A percentile compares a stretch with the other conserved stretches of the same genome.
phyloP scores from a whole-genome alignment of 2,329 filamentous ascomycete genomes.

The Colletotrichum sidae region DNA sequence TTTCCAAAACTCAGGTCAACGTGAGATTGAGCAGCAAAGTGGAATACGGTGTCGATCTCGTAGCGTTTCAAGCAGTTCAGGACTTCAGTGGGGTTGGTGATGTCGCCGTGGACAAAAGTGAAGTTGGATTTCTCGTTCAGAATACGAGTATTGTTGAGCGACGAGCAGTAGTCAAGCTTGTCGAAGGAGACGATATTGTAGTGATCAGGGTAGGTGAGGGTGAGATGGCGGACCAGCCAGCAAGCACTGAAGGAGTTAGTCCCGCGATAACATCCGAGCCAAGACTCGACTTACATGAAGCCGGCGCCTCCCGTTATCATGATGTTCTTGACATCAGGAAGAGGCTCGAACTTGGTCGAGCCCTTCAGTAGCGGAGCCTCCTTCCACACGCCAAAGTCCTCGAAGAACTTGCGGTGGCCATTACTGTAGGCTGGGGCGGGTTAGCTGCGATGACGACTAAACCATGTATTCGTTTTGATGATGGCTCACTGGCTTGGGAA shows the following conservation, averaged over 20 bases:
- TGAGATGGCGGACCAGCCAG: constrained; percentile 85
- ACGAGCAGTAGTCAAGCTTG: constrained; percentile 86
- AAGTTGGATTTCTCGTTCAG: constrained; percentile 79
- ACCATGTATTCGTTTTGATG: neutral
- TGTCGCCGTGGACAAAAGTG: constrained; percentile 82
- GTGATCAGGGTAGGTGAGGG: constrained; percentile 75
- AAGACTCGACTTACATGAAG: constrained; percentile 75
- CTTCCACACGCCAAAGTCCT: constrained; percentile 76
- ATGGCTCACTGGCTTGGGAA: constrained; percentile 16
- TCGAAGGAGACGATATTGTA: constrained; percentile 88
- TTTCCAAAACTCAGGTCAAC: constrained; percentile 87
- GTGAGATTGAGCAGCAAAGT: constrained; percentile 88
- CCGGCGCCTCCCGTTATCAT: constrained; percentile 87
- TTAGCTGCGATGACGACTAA: constrained; percentile 8
- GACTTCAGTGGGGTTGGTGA: constrained; percentile 78
- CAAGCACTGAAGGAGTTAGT: constrained; percentile 69
- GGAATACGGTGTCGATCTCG: constrained; percentile 82
- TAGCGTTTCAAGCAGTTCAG: constrained; percentile 77
- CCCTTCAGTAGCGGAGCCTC: constrained; percentile 77
- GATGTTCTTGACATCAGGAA: constrained; percentile 79
- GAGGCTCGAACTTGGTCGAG: constrained; percentile 76
- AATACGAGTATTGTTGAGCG: constrained; percentile 80
- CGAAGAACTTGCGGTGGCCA: constrained; percentile 57
- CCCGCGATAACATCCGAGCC: constrained; percentile 20
- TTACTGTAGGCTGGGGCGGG: constrained; percentile 40